Percentiles rank a stretch among this genome's conserved stretches.
Evolutionary conservation across 768 basidiomycete genomes (phyloP).

Genomic region (Amanita muscaria): DNA sequence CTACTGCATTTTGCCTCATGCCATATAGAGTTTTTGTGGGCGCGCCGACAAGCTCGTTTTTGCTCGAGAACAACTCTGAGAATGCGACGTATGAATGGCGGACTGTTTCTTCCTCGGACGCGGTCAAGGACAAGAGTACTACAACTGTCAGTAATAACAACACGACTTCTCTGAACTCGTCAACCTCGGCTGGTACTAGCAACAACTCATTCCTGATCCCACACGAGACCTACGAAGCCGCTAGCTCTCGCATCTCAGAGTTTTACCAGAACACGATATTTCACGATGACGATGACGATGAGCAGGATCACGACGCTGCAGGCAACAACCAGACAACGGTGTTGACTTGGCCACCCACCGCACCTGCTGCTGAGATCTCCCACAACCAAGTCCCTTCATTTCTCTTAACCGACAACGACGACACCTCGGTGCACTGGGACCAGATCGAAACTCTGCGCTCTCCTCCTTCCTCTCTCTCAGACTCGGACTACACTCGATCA

Average conservation of each 20-base stretch:
- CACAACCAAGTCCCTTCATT: conserved; percentile 25
- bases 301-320: background rate
- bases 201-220: conserved; percentile 31
- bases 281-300: conserved; percentile 30
- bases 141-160: too few relatives aligned
- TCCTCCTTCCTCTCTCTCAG: conserved; percentile 20
- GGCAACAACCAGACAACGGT: conserved; percentile 32
- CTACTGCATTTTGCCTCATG: too few relatives aligned
- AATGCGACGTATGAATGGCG: conserved; percentile 25
- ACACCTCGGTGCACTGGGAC: too few relatives aligned
- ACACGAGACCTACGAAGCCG: conserved; percentile 52
- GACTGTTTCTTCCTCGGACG: conserved; percentile 14
- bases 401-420: conserved; percentile 12
- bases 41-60: conserved; percentile 30
- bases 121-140: too few relatives aligned
- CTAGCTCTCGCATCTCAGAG: conserved; percentile 58
- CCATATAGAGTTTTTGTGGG: conserved; percentile 54
- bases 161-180: too few relatives aligned
- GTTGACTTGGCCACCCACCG: conserved; percentile 56
- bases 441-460: conserved; percentile 1
- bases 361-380: conserved; percentile 19
- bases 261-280: conserved; percentile 72
- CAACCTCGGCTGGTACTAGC: too few relatives aligned
- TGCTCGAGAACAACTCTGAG: conserved; percentile 21
- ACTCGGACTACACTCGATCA: too few relatives aligned